Percentiles rank a stretch among this genome's conserved stretches.
phyloP scores from a whole-genome alignment of 2,329 filamentous ascomycete species.

The Fusarium praegraminearum region DNA sequence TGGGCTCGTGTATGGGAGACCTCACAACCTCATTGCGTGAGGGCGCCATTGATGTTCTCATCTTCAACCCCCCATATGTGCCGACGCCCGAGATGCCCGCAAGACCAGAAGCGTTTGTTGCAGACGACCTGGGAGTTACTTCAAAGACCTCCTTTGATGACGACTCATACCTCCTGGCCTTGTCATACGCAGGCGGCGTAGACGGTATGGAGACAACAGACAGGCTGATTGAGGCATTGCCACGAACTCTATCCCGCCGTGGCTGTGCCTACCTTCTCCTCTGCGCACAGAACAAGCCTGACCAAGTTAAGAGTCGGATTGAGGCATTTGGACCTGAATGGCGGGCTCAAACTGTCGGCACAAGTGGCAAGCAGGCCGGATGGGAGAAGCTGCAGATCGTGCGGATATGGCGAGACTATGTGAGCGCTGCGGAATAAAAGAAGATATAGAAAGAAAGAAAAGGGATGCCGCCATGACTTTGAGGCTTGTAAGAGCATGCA shows the following conservation, averaged over 20 bases:
- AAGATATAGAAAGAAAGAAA: neutral
- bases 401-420: slow-evolving; percentile 77
- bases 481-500: slow-evolving; percentile 47
- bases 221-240: slow-evolving; percentile 77
- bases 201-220: slow-evolving; percentile 97
- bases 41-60: slow-evolving; percentile 78
- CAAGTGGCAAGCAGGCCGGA: slow-evolving; percentile 87
- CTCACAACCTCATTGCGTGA: slow-evolving; percentile 71
- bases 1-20: slow-evolving; percentile 78
- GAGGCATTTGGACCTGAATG: slow-evolving; percentile 67
- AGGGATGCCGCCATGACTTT: slow-evolving; percentile 19
- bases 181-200: slow-evolving; percentile 88
- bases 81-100: slow-evolving; percentile 81
- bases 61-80: slow-evolving; percentile 98
- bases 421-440: neutral
- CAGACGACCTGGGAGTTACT: slow-evolving; percentile 44
- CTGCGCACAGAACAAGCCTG: slow-evolving; percentile 90
- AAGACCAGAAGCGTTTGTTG: slow-evolving; percentile 53
- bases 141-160: slow-evolving; percentile 72
- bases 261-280: slow-evolving; percentile 92
- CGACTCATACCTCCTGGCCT: slow-evolving; percentile 83
- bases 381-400: slow-evolving; percentile 96
- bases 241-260: slow-evolving; percentile 68
- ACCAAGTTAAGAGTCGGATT: slow-evolving; percentile 75
- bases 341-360: slow-evolving; percentile 81